Base-by-base conservation (phyloP, 305 asterid species). In the Andrographis paniculata region DNA sequence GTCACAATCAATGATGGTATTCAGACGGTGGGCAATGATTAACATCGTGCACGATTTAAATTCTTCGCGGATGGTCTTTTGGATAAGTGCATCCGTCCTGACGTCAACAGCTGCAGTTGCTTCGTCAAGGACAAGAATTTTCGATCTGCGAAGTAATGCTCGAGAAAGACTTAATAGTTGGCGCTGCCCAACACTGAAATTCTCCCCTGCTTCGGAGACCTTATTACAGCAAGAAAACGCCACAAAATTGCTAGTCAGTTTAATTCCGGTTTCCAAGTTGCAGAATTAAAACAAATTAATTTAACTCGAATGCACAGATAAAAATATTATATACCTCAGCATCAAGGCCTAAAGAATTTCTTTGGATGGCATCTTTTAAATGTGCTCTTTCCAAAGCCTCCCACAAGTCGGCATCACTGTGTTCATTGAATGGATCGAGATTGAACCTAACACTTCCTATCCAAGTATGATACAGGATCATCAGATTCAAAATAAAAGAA, bases 51-150 rank as follows among this genome's bases (percentile, higher is more conserved):
- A 80, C 6, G 84, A 76, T 51, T 64, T 82, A 45, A 89, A 89
- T 66, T 89, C 98, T 58, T 78, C 87, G 10, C 94, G 69, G 21
- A 89, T 89, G 54, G 95, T 89, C 61, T 82, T 78, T 67, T 85
- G 95, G 56, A 89, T 82, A 36, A 89, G 93, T 44, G 93, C 93
- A 73, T 89, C 94, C 44, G 98, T 85, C 63, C 95, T 75, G 48
- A 85, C 91, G 68, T 85, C 98, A 58, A 89, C 98, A 20, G 98
- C 83, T 8, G 98, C 98, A 16, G 98, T 89, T 63, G 94, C 98
- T 76, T 89, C 98, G 63, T 82, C 98, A 58, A 89, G 95, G 50
- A 89, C 98, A 23, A 89, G 94, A 61, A 89, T 82, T 76, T 78
- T 86, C 36, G 96, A 82, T 71, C 98, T 66, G 42, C 94, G 79